These are phyloP conservation scores for Nyctanthes arbortristis DNA, from an alignment of 257 asterid species.

Conservation along the genomic window DNA sequence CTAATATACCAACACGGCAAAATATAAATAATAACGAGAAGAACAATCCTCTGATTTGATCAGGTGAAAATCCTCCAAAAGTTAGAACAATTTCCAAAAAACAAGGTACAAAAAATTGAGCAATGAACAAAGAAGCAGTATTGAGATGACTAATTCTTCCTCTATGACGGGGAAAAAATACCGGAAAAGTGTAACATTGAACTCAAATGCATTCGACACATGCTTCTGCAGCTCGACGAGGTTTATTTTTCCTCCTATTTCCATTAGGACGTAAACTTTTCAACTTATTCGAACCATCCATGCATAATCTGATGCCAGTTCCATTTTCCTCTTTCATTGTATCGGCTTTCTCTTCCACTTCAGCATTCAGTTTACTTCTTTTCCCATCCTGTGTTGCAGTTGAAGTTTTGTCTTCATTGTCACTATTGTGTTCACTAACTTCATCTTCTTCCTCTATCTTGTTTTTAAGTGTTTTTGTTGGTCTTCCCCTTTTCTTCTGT, in stretches of 20 bases:
- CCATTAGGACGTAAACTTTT: background rate
- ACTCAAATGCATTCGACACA: background rate
- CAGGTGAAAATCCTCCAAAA: background rate
- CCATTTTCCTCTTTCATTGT: background rate
- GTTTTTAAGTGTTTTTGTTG: background rate
- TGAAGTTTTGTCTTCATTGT: background rate
- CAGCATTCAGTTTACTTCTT: background rate
- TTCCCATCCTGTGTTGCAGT: background rate
- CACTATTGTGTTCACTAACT: background rate
- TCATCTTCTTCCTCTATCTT: background rate
- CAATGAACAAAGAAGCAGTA: background rate
- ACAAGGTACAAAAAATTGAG: background rate
- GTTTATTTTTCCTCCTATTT: background rate
- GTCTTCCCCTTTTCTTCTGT: background rate
- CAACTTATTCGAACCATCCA: background rate
- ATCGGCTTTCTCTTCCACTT: background rate
- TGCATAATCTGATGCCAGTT: background rate
- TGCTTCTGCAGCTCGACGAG: background rate
- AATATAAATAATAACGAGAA: background rate
- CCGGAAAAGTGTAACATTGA: background rate
- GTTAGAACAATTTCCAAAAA: background rate
- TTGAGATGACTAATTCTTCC: background rate
- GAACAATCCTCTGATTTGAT: background rate
- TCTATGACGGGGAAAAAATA: background rate
- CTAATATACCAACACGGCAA: background rate